Evolutionary conservation across 352 stramenopile genomes (phyloP), one percentile per base, ranked within the genome.

Genomic region (Globisporangium okanoganense): DNA sequence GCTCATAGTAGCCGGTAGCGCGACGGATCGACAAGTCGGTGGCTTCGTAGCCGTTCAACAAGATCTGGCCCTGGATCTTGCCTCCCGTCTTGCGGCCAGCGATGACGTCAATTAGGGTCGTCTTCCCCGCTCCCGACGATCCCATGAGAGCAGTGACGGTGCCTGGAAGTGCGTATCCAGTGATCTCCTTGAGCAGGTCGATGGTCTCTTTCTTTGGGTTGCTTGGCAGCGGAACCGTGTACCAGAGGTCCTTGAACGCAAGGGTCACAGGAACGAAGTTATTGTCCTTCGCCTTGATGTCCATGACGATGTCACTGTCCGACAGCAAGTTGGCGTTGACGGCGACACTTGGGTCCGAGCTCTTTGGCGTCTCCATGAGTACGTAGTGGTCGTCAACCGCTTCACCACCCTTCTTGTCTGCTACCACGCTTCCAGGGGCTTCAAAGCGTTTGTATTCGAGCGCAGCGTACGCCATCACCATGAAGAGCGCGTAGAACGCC

Each of bases 21-120:
- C 43, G 43, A 7, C 43, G 43, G 13, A 49, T 49, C 9, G 43
- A 16, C 6, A 49, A n/a, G 20, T 49, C 43, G 8, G n/a, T 49
- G 20, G 43, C 43, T 29, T 10, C 43, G 7, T 49, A 5, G 7
- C 43, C 88, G 68, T 96, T 96, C 10, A 97, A 38, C 9, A 69
- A 57, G 55, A 97, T 76, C 12, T 89, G 54, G 18, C 90, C 87
- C 38, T 53, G 71, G 43, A 94, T 77, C 9, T 33, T 69, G n/a
- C 88, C 88, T 22, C 70, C 74, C 12, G 70, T 84, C 65, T 97
- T 97, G 53, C 90, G 71, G 25, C 91, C 65, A 1, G 89, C 81
- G 40, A 97, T 84, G 0, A 97, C 87, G 72, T 97, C 88, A 52
- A 95, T 81, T 12, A 97, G 67, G 2, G 90, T 97, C 8, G 87